Evolutionary conservation across 345 rosid species (phyloP), one percentile per base, ranked within the genome.

Genomic region (Turritis glabra): DNA sequence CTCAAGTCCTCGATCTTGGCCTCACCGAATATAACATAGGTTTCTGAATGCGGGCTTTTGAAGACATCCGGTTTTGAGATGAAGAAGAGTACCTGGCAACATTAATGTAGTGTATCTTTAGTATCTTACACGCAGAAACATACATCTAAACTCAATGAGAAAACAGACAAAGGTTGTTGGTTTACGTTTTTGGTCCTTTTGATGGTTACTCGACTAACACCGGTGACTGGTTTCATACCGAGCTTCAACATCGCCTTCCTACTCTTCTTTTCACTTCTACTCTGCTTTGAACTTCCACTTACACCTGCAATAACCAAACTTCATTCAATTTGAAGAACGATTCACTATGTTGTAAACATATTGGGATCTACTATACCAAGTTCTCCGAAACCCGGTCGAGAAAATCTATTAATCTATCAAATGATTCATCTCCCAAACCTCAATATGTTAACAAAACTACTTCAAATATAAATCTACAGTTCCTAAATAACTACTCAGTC

Each of bases 1-100:
- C 97, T 89, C 86, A 89, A 75, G 73, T 92, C 94, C 80, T 92
- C 97, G 33, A 92, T 87, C 90, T 89, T 92, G 37, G 96, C 97
- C 86, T 92, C 97, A 14, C 92, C 96, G 23, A 92, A 89, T 77
- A 89, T 87, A 75, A 92, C 75, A 64, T 92, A 92, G 15, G 96
- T 89, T 77, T 92, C 96, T 1, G 96, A 90, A 78, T 89, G 84
- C 3, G 94, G 92, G 82, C 96, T 88, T 80, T 92, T 92, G 82
- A 92, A 92, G 30, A 90, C 93, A 79, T 92, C 92, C 0, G 93
- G 96, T 67, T 92, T 92, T 8, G 97, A 88, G 74, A 90, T 88
- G 80, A 92, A 90, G 83, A 87, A 92, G 55, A 87, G 82, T 46
- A 89, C 74, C 94, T 91, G 88, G 0, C 35, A 82, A 44, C 54